Conservation (phyloP, 2,329 filamentous ascomycete genomes). For the Diplodia corticola region DNA sequence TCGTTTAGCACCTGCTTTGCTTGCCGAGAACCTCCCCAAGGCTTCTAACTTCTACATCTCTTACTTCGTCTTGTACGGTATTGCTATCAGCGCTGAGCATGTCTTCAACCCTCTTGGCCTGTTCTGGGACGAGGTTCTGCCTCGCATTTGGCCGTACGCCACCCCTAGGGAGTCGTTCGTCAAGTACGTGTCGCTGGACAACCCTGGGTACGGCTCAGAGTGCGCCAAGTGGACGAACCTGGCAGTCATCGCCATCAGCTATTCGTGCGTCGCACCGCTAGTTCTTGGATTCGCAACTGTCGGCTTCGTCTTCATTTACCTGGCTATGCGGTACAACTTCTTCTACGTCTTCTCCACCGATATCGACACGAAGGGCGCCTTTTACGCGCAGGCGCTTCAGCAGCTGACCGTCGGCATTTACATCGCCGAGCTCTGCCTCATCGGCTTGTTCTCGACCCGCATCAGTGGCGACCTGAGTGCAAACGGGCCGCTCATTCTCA, state of each 20-base stretch:
- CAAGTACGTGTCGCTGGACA: conserved; percentile 45
- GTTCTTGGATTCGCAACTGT: conserved; percentile 75
- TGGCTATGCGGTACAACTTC: conserved; percentile 52
- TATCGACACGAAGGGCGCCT: conserved; percentile 50
- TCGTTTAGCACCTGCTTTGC: conserved; percentile 32
- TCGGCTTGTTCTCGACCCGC: conserved; percentile 48
- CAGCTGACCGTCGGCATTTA: conserved; percentile 51
- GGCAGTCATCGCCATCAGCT: conserved; percentile 34
- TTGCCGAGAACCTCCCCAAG: conserved; percentile 38
- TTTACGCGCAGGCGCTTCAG: conserved; percentile 49
- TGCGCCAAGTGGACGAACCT: conserved; percentile 52
- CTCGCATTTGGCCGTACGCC: conserved; percentile 27
- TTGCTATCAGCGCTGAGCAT: conserved; percentile 74
- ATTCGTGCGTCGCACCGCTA: conserved; percentile 70
- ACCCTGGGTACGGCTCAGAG: conserved; percentile 47
- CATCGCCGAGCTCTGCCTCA: conserved; percentile 49
- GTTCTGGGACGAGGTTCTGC: conserved; percentile 84
- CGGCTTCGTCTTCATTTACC: conserved; percentile 71
- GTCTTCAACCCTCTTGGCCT: conserved; percentile 78
- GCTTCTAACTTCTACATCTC: conserved; percentile 45
- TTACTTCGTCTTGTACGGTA: conserved; percentile 43
- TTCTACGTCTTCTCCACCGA: conserved; percentile 50
- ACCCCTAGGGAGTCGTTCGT: conserved; percentile 49
- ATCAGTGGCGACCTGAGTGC: conserved; percentile 31
- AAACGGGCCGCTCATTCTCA: conserved; percentile 37